These are phyloP conservation scores for Hydrangea macrophylla DNA, from an alignment of 148 eudicot species.

Conservation along the genomic window DNA sequence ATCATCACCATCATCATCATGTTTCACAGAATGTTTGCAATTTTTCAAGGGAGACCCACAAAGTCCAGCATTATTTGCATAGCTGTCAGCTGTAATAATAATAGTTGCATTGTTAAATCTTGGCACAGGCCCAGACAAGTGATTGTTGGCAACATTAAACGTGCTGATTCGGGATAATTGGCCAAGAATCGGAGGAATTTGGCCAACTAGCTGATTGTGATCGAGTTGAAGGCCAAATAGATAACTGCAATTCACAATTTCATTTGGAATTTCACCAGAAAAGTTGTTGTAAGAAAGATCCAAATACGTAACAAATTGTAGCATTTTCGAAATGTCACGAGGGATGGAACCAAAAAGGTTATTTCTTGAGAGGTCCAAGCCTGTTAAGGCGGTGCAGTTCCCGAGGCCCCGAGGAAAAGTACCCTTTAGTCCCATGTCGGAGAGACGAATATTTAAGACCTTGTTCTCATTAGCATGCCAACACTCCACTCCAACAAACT, in stretches of 20 bases:
- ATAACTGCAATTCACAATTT: conserved; percentile 40
- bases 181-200: conserved; percentile 38
- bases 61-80: conserved; percentile 36
- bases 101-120: conserved; percentile 14
- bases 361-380: conserved; percentile 49
- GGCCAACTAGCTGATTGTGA: conserved; percentile 41
- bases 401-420: conserved; percentile 40
- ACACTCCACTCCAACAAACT: conserved; percentile 51
- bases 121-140: conserved; percentile 42
- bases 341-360: conserved; percentile 45
- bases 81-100: conserved; percentile 20
- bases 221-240: conserved; percentile 41
- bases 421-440: conserved; percentile 49
- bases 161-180: conserved; percentile 34
- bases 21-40: too few relatives aligned
- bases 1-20: too few relatives aligned
- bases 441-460: conserved; percentile 42
- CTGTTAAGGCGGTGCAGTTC: conserved; percentile 35
- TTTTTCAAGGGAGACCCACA: conserved; percentile 40
- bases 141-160: conserved; percentile 46
- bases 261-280: conserved; percentile 40
- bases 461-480: conserved; percentile 47
- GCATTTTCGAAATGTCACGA: conserved; percentile 21
- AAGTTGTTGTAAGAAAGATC: conserved; percentile 56
- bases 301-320: conserved; percentile 30